Base-by-base conservation (phyloP, 495 filamentous ascomycete species). In the Penicillium simplicissimum region DNA sequence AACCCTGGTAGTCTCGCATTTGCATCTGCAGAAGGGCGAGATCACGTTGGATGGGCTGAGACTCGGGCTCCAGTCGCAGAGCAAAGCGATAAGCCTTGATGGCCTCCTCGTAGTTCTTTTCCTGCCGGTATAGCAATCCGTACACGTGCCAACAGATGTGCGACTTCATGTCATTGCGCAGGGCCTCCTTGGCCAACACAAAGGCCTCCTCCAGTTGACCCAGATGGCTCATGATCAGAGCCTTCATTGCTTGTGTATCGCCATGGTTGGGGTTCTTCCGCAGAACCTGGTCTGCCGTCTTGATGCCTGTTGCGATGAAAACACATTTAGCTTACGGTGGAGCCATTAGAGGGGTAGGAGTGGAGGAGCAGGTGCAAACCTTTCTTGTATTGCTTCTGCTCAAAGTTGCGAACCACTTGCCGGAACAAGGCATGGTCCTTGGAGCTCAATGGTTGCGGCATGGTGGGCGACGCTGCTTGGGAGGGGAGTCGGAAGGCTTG, bases 111-210 rank as follows among this genome's bases (percentile, higher is more conserved):
- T 93, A 97, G 79, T 98, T 97, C 84, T 98, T 98, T 66, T 88
- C 85, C 28, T 91, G 86, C 33, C 94, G 87, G 74, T 93, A 97
- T 40, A 99, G 83, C 60, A 99, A 78, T n/a, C 95, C 95, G 69
- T 98, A 98, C 38, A 99, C 96, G 75, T 99, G 95, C 95, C 95
- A 99, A 79, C 93, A 97, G 66, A 98, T 92, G 75, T 98, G 96
- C 62, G 93, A 97, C 77, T 93, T 97, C 93, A 98, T 97, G 68
- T 97, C 93, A 62, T 93, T 90, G 52, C 86, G 90, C 47, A 99
- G 81, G 49, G 95, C 95, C 58, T 90, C 84, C 79, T 97, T 98
- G 63, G 90, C 94, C 55, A 99, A 82, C 34, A 85, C 85, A 72
- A 98, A 98, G 0, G 95, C 95, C 79, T 99, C 95, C 48, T 97